phyloP scores from a whole-genome alignment of 805 yeast species.

The Starmera amethionina region DNA sequence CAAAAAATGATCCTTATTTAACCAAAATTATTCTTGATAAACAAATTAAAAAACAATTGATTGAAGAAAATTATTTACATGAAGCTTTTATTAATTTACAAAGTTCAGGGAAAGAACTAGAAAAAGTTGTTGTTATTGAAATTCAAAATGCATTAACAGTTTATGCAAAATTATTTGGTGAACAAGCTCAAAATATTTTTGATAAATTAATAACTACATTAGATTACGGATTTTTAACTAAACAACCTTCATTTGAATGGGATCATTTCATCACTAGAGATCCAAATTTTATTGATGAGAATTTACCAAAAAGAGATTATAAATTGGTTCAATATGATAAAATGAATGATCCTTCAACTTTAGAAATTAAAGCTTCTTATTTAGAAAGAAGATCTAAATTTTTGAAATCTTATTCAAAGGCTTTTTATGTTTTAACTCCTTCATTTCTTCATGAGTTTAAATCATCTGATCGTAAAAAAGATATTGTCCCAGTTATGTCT shows the following conservation, averaged over 20 bases:
- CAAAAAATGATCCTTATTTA: constrained; percentile 74
- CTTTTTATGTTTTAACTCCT: constrained; percentile 88
- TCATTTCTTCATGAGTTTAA: constrained; percentile 86
- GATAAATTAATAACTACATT: constrained; percentile 56
- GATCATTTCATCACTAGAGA: constrained; percentile 70
- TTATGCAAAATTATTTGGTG: constrained; percentile 61
- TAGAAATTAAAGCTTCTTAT: constrained; percentile 63
- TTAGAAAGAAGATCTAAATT: constrained; percentile 88
- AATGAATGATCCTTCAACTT: constrained; percentile 60
- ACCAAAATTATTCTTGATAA: constrained; percentile 63
- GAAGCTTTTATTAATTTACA: constrained; percentile 86
- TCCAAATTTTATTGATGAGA: constrained; percentile 56
- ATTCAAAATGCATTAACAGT: constrained; percentile 72
- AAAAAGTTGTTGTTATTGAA: constrained; percentile 77
- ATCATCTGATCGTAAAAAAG: constrained; percentile 70
- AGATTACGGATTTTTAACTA: constrained; percentile 59
- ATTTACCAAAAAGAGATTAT: constrained; percentile 49
- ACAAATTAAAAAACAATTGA: constrained; percentile 66
- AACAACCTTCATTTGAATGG: constrained; percentile 84
- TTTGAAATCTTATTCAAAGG: constrained; percentile 81
- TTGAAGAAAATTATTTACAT: constrained; percentile 77
- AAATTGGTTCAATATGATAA: constrained; percentile 57
- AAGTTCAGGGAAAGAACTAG: constrained; percentile 80
- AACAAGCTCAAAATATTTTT: constrained; percentile 64
- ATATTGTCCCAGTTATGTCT: constrained; percentile 76